Evolutionary conservation across 371 early-diverging fungal species (phyloP).

Genomic region (Apophysomyces ossiformis): DNA sequence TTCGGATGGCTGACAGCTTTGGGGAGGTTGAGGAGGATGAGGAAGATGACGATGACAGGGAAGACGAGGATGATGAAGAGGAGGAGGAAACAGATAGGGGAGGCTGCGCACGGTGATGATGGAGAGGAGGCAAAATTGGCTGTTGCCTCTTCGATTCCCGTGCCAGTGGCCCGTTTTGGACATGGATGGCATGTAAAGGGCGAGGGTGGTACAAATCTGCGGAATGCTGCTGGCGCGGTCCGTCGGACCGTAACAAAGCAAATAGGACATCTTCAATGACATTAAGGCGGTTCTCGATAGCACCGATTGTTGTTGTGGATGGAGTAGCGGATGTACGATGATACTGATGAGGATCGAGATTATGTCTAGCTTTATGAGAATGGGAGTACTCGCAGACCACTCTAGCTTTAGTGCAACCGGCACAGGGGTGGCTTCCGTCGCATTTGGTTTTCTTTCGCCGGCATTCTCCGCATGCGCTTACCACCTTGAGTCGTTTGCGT

Average conservation of each 20-base stretch:
- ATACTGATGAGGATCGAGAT: constrained; percentile 1
- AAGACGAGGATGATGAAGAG: constrained; percentile 34
- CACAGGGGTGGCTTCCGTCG: constrained; percentile 14
- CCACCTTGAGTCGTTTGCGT: constrained; percentile 18
- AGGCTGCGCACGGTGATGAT: constrained; percentile 17
- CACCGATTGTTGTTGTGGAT: constrained; percentile 28
- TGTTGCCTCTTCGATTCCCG: constrained; percentile 21
- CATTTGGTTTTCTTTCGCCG: constrained; percentile 26
- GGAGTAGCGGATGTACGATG: constrained; percentile 4
- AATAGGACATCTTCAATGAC: constrained; percentile 48
- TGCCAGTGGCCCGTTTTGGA: constrained; percentile 23
- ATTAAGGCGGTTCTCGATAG: constrained; percentile 45
- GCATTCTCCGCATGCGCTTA: constrained; percentile 19
- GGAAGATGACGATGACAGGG: constrained; percentile 34
- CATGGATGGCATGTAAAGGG: constrained; percentile 21
- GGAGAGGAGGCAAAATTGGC: constrained; percentile 24
- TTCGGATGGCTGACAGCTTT: constrained; percentile 36
- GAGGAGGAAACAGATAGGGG: constrained; percentile 20
- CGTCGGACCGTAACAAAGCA: constrained; percentile 28
- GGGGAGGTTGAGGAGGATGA: constrained; percentile 29
- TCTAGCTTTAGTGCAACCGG: constrained; percentile 7
- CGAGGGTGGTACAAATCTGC: constrained; percentile 26
- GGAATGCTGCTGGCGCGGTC: constrained; percentile 10
- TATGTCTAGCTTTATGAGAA: constrained; percentile 4
- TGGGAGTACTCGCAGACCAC: constrained; percentile 13